A percentile compares a stretch with the other conserved stretches of the same genome.
phyloP scores from a whole-genome alignment of 1,284 basidiomycete species.

The Apiotrichum domesticum region DNA sequence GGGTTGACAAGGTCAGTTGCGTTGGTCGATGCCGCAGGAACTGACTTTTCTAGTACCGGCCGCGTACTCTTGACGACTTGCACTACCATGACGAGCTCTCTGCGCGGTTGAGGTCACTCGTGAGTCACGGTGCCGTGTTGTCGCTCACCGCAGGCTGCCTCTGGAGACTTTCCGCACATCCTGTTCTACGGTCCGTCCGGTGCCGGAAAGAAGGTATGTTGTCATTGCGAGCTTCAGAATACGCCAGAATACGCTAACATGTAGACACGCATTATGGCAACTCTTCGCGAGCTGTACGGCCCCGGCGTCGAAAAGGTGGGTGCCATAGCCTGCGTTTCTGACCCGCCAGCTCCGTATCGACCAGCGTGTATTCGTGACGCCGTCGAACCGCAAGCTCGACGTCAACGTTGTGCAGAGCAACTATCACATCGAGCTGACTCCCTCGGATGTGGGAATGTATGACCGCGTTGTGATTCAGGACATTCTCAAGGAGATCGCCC shows the following conservation, averaged over 20 bases:
- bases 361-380: constrained; percentile 91
- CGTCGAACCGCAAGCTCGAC: constrained; percentile 90
- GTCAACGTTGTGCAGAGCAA: constrained; percentile 96
- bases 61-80: constrained; percentile 73
- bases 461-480: constrained; percentile 96
- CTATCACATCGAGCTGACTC: constrained; percentile 96
- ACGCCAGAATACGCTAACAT: constrained; percentile 1
- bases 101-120: constrained; percentile 70
- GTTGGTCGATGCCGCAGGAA: neutral
- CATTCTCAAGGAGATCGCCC: constrained; percentile 95
- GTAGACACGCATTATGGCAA: constrained; percentile 80
- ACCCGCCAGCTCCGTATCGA: constrained; percentile 83
- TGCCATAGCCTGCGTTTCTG: neutral
- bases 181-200: constrained; percentile 97
- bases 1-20: constrained; percentile 69
- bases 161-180: constrained; percentile 94
- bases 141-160: constrained; percentile 56
- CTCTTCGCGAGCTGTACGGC: constrained; percentile 83
- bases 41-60: constrained; percentile 62
- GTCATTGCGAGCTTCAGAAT: too few species aligned
- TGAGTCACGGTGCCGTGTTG: constrained; percentile 32
- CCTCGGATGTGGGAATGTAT: constrained; percentile 96
- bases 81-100: constrained; percentile 85
- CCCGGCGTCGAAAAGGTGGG: constrained; percentile 83
- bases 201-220: constrained; percentile 87